Conservation (phyloP, 441 rosid species). For the Bocquillonia castaneifolia region DNA sequence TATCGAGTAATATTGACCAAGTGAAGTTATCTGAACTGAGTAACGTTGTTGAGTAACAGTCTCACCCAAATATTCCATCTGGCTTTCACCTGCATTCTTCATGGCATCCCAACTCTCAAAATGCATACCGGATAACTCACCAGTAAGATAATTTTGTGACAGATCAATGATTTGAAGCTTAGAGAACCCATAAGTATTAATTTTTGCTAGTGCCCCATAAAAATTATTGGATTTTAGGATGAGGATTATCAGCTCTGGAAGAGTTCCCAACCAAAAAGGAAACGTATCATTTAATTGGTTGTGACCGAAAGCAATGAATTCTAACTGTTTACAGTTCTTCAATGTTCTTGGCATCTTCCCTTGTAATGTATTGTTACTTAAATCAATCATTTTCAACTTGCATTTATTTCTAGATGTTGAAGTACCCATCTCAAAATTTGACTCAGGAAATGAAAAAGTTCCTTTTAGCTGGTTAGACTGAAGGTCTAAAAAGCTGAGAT, state of each 20-base stretch:
- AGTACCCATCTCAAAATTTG: no score
- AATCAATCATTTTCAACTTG: slow-evolving; percentile 8
- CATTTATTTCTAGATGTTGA: not conserved
- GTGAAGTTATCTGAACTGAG: not conserved
- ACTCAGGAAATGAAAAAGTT: slow-evolving; percentile 19
- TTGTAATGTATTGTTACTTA: slow-evolving; percentile 16
- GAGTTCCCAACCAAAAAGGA: slow-evolving; percentile 32
- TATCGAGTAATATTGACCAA: slow-evolving; percentile 24
- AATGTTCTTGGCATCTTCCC: slow-evolving; percentile 15
- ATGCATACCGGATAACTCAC: slow-evolving; percentile 28
- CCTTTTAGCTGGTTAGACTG: slow-evolving; percentile 22
- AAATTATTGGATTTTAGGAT: slow-evolving; percentile 20
- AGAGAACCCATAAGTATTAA: not conserved
- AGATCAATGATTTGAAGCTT: slow-evolving; percentile 17
- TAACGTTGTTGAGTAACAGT: not conserved
- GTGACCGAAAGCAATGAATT: slow-evolving; percentile 18
- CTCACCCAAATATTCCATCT: slow-evolving; percentile 1
- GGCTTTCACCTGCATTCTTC: slow-evolving; percentile 36
- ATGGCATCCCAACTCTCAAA: slow-evolving; percentile 38
- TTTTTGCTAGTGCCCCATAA: slow-evolving; percentile 13
- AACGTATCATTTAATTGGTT: slow-evolving; percentile 28
- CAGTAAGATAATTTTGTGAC: slow-evolving; percentile 23
- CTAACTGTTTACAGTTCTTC: slow-evolving; percentile 8
- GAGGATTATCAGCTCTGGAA: slow-evolving; percentile 22
- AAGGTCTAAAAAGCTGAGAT: not conserved